Evolutionary conservation across 495 filamentous ascomycete genomes (phyloP), one percentile per base, ranked within the genome.

Genomic region (Halenospora varia): DNA sequence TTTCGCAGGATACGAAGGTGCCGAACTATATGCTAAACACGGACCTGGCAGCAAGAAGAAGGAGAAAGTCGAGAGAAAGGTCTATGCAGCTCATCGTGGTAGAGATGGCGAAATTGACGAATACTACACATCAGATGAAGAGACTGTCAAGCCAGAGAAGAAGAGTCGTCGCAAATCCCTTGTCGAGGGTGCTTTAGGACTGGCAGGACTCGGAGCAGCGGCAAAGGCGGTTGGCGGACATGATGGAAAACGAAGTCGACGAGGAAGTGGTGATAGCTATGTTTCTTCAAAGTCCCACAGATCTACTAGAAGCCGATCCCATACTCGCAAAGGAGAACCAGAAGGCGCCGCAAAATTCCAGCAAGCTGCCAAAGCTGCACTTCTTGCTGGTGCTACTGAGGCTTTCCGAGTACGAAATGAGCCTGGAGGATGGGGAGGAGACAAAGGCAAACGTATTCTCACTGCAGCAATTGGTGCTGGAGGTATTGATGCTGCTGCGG

Each of bases 351-450:
- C 81, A 53, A 89, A 88, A 56, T 84, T 94, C 63, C 81, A 88
- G 56, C 89, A 96, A 68, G 92, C 91, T 41, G 88, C 89, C 62
- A 88, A 88, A 70, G 90, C 92, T 18, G 93, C 92, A 6, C 71
- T 96, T 40, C 79, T 91, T 39, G 90, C 92, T 51, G 92, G 90
- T 57, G 92, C 90, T 10, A 82, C 89, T 20, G 90, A 96, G 73
- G 92, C 92, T 24, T 95, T 95, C 79, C 83, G 88, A 35, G 79
- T 86, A 39, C 88, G 90, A 67, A 95, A 94, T 62, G 86, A 90
- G 48, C 87, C 88, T 0, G 92, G 92, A 48, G 80, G 83, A 18
- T 95, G 89, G 88, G 85, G 80, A 29, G 92, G 91, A 46, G 83
- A 85, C 25, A 96, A 96, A 70, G 89, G 89, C 55, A 90, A 88